Base-by-base conservation (phyloP, 2,329 filamentous ascomycete species). In the Mycogone perniciosa region DNA sequence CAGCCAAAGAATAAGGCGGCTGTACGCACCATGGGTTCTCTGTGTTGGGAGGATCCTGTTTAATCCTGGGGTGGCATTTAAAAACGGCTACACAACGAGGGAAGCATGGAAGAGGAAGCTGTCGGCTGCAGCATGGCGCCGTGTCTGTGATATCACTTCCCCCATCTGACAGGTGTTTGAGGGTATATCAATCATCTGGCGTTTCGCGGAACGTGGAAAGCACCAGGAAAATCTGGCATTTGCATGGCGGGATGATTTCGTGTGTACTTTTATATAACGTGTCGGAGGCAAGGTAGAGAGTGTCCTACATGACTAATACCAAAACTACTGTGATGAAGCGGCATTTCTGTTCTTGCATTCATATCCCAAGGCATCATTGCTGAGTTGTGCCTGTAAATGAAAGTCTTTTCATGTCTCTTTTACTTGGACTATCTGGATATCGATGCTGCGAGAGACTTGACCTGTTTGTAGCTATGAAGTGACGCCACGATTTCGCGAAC, bases 131-230 rank as follows among this genome's bases (percentile, higher is more conserved):
- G 42, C 29, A 34, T 34, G 31, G 40, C 45, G 48, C 48, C 48
- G 48, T 40, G 30, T 27, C 44, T 45, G 31, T 45, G 42, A 37
- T 31, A 35, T 34, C 41, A 29, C 10, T 35, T n/a, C 34, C 33
- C n/a, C 11, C 20, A 20, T 20, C 20, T 20, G 20, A 44, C 31
- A n/a, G 49, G 44, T 47, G 44, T 51, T 34, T 6, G 31, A 38
- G 44, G 49, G 29, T 47, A 51, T 47, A 51, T 9, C 20, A 38
- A 38, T 20, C 20, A 20, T 44, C 29, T 43, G 49, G 49, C 49
- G 49, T 51, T 51, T 43, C 33, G 44, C 35, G 44, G 44, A 38
- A 46, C 7, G 38, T 51, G 49, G 44, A 29, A 44, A 29, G 35
- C 27, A 38, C 30, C 11, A 20, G 34, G 20, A 20, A 30, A 20